A percentile compares a stretch with the other conserved stretches of the same genome.
Evolutionary conservation across 2,329 filamentous ascomycete genomes (phyloP).

Genomic region (Scytalidium lignicola): DNA sequence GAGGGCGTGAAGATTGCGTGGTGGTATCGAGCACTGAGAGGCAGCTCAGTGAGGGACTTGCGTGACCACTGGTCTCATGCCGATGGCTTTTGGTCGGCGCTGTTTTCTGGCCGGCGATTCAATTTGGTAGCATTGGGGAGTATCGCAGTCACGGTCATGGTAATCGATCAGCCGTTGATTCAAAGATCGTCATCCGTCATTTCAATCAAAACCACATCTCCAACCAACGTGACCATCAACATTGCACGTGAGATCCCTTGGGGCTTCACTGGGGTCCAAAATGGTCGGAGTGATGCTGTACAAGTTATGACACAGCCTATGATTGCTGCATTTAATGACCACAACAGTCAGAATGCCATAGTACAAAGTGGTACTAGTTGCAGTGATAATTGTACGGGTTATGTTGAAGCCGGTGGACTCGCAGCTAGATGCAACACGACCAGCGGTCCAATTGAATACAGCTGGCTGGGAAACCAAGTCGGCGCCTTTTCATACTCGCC

Average conservation of each 20-base stretch:
- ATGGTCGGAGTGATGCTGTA: not conserved
- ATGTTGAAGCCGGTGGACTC: no score
- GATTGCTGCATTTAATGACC: conserved; percentile 2
- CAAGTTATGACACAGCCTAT: conserved; percentile 7
- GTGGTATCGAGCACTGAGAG: conserved; percentile 11
- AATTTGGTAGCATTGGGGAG: conserved; percentile 8
- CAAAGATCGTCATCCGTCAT: conserved; percentile 12
- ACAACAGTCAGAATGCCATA: no score
- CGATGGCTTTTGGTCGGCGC: conserved; percentile 7
- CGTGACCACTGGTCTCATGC: conserved; percentile 7
- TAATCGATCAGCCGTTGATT: conserved; percentile 13
- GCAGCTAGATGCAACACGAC: no score
- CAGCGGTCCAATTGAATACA: no score
- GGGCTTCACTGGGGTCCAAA: conserved; percentile 8
- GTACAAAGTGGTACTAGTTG: no score
- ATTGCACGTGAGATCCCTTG: conserved; percentile 9
- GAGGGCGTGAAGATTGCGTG: conserved; percentile 9
- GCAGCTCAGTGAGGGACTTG: conserved; percentile 5
- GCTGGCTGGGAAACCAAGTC: no score
- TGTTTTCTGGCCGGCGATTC: conserved; percentile 8
- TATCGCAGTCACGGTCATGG: conserved; percentile 6
- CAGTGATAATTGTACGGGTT: no score
- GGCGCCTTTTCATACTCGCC: no score
- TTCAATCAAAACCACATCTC: not conserved
- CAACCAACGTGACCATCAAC: conserved; percentile 1